Conservation (phyloP, 148 eudicot species). For the Polygonum maritimum region DNA sequence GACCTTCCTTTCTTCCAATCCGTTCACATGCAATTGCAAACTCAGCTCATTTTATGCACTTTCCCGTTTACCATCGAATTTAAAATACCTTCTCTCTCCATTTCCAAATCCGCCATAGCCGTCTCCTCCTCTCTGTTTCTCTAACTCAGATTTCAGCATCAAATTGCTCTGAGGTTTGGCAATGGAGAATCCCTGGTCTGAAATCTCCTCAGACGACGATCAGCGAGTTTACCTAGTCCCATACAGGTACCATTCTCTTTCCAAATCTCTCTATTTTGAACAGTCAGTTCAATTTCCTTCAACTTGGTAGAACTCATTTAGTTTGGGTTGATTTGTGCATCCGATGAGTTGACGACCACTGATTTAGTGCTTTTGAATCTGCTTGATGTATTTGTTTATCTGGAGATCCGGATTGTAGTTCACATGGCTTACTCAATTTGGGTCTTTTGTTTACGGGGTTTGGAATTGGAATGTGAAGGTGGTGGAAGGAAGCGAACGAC, state of each 20-base stretch:
- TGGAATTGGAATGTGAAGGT: constrained; percentile 31
- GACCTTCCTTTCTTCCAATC: constrained; percentile 1
- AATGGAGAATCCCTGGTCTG: constrained; percentile 14
- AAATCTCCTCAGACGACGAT: constrained; percentile 30
- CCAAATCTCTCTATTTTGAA: not conserved
- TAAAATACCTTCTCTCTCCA: constrained; percentile 3
- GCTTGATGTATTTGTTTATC: not conserved
- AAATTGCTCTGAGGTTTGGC: constrained; percentile 17
- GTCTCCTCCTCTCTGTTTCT: constrained; percentile 15
- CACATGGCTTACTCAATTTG: not conserved
- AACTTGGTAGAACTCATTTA: not conserved
- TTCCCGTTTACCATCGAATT: not conserved
- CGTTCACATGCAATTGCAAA: constrained; percentile 7
- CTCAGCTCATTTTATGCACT: not conserved
- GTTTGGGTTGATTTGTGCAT: not conserved
- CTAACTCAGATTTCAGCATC: constrained; percentile 5
- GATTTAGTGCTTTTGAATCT: not conserved
- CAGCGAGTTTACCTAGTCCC: constrained; percentile 85
- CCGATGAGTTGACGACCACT: not conserved
- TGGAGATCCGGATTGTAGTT: not conserved
- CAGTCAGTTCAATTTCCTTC: not conserved
- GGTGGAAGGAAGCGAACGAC: constrained; percentile 71
- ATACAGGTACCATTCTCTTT: constrained; percentile 33
- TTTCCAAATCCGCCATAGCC: constrained; percentile 25
- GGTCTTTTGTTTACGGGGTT: not conserved